A percentile compares a stretch with the other conserved stretches of the same genome.
phyloP scores from a whole-genome alignment of 2,329 filamentous ascomycete genomes.

The Cladosporium colombiae region DNA sequence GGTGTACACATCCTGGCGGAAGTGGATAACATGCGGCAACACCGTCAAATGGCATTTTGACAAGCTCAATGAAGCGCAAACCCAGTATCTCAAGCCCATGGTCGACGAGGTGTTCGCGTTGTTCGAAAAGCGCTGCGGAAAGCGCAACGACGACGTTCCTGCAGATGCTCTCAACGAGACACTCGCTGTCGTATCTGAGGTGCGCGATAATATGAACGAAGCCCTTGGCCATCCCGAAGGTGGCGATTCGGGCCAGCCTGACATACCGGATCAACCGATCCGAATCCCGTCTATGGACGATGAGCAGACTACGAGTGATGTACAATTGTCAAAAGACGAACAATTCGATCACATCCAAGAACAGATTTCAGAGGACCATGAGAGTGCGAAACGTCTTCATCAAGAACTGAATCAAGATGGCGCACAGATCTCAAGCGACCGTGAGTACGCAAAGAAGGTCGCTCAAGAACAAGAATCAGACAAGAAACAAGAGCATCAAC shows the following conservation, averaged over 20 bases:
- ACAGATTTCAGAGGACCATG: neutral
- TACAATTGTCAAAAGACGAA: neutral
- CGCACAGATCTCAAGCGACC: no score
- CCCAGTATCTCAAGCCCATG: neutral
- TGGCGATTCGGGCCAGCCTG: neutral
- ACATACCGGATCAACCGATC: neutral
- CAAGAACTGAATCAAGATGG: neutral
- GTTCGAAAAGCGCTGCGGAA: neutral
- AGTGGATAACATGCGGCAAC: neutral
- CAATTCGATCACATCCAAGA: neutral
- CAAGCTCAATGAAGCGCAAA: neutral
- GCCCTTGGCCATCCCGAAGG: neutral
- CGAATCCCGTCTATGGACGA: neutral
- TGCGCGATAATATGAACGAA: neutral
- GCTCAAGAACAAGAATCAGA: neutral
- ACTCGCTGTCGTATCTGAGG: neutral
- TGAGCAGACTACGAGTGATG: neutral
- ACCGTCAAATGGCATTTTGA: neutral
- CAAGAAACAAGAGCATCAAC: no score
- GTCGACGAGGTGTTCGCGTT: neutral
- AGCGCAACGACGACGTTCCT: neutral
- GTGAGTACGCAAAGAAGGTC: neutral
- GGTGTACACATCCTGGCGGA: neutral
- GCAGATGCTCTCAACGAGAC: neutral
- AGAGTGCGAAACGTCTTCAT: neutral